Conservation (phyloP, 139 green algal species). For the Tetratostichococcus sp. region DNA sequence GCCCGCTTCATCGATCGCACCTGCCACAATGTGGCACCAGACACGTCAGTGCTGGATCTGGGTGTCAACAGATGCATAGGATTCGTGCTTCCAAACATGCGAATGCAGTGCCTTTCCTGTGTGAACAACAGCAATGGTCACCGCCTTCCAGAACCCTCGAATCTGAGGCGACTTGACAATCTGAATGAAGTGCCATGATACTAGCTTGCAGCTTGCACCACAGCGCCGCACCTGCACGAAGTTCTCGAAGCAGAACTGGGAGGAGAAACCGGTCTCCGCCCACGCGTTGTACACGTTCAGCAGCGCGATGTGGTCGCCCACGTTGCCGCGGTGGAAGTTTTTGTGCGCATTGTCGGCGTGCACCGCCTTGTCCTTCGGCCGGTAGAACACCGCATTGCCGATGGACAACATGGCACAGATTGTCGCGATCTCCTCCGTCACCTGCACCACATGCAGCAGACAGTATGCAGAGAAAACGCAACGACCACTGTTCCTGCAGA, state of each 20-base stretch:
- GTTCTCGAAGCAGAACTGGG: slow-evolving; percentile 96
- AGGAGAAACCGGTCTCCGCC: slow-evolving; percentile 84
- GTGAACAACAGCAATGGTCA: too few relatives aligned
- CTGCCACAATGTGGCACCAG: slow-evolving; percentile 30
- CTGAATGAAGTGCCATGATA: too few relatives aligned
- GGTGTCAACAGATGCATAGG: not conserved
- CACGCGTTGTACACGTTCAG: slow-evolving; percentile 82
- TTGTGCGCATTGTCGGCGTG: slow-evolving; percentile 90
- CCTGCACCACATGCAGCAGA: slow-evolving; percentile 11
- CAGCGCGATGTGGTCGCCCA: slow-evolving; percentile 94
- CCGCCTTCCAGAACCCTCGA: too few relatives aligned
- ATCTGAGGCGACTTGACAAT: too few relatives aligned
- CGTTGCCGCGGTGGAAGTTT: slow-evolving; percentile 80
- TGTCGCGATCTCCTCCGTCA: slow-evolving; percentile 77
- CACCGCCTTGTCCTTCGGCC: slow-evolving; percentile 93
- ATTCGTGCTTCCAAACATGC: not conserved
- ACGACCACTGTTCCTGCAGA: too few relatives aligned
- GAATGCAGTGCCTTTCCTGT: too few relatives aligned
- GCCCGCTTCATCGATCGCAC: slow-evolving; percentile 92
- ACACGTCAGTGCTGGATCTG: not conserved
- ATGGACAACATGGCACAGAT: slow-evolving; percentile 92
- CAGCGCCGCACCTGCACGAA: slow-evolving; percentile 87
- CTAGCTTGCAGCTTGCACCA: too few relatives aligned
- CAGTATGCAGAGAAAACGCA: too few relatives aligned
- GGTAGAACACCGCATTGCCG: slow-evolving; percentile 91